A percentile compares a stretch with the other conserved stretches of the same genome.
Evolutionary conservation across 805 yeast genomes (phyloP).

Genomic region (Sugiyamaella valdiviana): DNA sequence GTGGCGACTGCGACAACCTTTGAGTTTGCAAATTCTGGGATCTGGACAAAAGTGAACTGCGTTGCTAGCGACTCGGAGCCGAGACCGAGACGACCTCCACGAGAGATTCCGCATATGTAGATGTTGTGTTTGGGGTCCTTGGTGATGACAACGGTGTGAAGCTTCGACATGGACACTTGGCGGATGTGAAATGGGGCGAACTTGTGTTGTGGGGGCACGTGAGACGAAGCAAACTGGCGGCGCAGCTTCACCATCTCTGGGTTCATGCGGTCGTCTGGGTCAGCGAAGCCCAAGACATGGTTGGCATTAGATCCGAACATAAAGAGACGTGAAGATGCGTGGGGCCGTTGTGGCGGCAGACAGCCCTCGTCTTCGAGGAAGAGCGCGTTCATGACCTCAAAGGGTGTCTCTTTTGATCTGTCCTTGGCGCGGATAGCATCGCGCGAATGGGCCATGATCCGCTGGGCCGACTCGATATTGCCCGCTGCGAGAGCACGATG

Average conservation of each 20-base stretch:
- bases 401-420: slow-evolving; percentile 63
- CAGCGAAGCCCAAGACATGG: slow-evolving; percentile 61
- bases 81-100: slow-evolving; percentile 68
- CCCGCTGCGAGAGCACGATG: slow-evolving; percentile 63
- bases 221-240: slow-evolving; percentile 9
- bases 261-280: slow-evolving; percentile 47
- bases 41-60: slow-evolving; percentile 39
- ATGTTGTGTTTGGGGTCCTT: slow-evolving; percentile 42
- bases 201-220: slow-evolving; percentile 19
- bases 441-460: slow-evolving; percentile 33
- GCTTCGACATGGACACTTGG: slow-evolving; percentile 50
- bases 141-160: slow-evolving; percentile 59
- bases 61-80: slow-evolving; percentile 29
- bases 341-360: neutral
- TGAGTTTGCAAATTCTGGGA: slow-evolving; percentile 35
- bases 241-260: slow-evolving; percentile 35
- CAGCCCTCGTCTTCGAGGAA: slow-evolving; percentile 6
- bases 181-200: slow-evolving; percentile 41
- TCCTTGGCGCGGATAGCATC: slow-evolving; percentile 53
- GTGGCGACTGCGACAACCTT: slow-evolving; percentile 37
- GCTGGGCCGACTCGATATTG: slow-evolving; percentile 48
- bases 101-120: slow-evolving; percentile 58
- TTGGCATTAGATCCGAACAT: slow-evolving; percentile 61
- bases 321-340: slow-evolving; percentile 31
- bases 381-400: slow-evolving; percentile 48